phyloP scores from a whole-genome alignment of 495 filamentous ascomycete genomes.

The Chlorociboria aeruginascens region DNA sequence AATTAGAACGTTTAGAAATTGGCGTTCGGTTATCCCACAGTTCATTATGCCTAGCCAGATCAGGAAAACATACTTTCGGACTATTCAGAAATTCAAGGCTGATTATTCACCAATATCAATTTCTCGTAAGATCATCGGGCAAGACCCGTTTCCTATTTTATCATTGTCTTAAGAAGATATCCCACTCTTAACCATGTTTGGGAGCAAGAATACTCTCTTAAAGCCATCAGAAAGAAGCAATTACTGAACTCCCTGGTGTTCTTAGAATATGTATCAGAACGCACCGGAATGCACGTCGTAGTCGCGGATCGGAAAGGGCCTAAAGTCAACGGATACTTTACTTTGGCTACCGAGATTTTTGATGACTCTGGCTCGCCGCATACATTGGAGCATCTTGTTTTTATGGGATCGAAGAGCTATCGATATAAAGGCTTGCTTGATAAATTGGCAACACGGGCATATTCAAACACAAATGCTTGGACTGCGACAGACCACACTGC shows the following conservation, averaged over 20 bases:
- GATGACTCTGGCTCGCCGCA: conserved; percentile 94
- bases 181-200: too few relatives aligned
- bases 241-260: too few relatives aligned
- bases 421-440: conserved; percentile 90
- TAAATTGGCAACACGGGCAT: conserved; percentile 83
- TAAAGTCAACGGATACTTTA: conserved; percentile 88
- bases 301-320: conserved; percentile 87
- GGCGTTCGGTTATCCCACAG: neutral
- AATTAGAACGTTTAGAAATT: neutral
- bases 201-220: too few relatives aligned
- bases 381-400: conserved; percentile 90
- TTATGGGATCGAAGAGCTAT: conserved; percentile 96
- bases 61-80: conserved; percentile 51
- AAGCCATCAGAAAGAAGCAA: too few relatives aligned
- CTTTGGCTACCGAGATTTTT: conserved; percentile 92
- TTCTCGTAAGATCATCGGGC: too few relatives aligned
- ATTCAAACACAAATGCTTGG: conserved; percentile 93
- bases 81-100: conserved; percentile 69
- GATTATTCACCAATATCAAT: conserved; percentile 80
- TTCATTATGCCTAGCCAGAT: conserved; percentile 15
- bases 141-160: too few relatives aligned
- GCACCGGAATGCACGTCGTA: conserved; percentile 88
- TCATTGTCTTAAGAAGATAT: too few relatives aligned
- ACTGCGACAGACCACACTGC: conserved; percentile 93
- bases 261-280: conserved; percentile 63